These are phyloP conservation scores for Aspergillus sclerotioniger DNA, from an alignment of 495 filamentous ascomycete genomes.

Conservation along the genomic window DNA sequence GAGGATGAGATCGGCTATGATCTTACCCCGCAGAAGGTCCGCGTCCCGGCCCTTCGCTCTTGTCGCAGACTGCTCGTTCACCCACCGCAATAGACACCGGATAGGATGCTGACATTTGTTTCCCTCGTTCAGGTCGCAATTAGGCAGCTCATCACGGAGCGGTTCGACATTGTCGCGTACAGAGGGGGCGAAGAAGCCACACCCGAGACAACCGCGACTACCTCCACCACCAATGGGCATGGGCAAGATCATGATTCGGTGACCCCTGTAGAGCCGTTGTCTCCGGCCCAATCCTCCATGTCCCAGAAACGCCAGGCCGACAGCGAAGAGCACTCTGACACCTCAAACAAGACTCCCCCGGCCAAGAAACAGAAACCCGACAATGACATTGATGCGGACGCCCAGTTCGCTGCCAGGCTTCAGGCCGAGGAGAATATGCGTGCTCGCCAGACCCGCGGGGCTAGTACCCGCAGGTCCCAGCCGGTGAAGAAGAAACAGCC, in stretches of 20 bases:
- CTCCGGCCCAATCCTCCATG: constrained; percentile 50
- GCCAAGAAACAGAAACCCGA: constrained; percentile 58
- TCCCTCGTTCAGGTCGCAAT: constrained; percentile 61
- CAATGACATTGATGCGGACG: constrained; percentile 70
- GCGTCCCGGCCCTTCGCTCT: constrained; percentile 23
- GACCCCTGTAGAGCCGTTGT: constrained; percentile 40
- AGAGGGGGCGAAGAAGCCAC: constrained; percentile 39
- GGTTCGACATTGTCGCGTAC: constrained; percentile 77
- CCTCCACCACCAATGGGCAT: constrained; percentile 44
- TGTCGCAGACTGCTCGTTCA: constrained; percentile 9
- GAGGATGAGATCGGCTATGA: constrained; percentile 76
- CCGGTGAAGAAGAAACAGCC: constrained; percentile 57
- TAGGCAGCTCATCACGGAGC: constrained; percentile 78
- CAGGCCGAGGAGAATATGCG: constrained; percentile 88
- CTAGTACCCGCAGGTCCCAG: constrained; percentile 53
- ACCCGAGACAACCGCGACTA: constrained; percentile 30
- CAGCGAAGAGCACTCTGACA: constrained; percentile 49
- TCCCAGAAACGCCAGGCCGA: constrained; percentile 56
- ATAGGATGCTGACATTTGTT: constrained; percentile 10
- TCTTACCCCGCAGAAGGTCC: constrained; percentile 81
- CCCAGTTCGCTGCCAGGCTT: constrained; percentile 76
- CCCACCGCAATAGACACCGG: neutral
- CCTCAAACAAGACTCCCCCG: constrained; percentile 42
- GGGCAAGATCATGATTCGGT: constrained; percentile 27
- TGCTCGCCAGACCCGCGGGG: constrained; percentile 69